Evolutionary conservation across 805 yeast genomes (phyloP), one percentile per base, ranked within the genome.

Genomic region (Teunomyces panamensis): DNA sequence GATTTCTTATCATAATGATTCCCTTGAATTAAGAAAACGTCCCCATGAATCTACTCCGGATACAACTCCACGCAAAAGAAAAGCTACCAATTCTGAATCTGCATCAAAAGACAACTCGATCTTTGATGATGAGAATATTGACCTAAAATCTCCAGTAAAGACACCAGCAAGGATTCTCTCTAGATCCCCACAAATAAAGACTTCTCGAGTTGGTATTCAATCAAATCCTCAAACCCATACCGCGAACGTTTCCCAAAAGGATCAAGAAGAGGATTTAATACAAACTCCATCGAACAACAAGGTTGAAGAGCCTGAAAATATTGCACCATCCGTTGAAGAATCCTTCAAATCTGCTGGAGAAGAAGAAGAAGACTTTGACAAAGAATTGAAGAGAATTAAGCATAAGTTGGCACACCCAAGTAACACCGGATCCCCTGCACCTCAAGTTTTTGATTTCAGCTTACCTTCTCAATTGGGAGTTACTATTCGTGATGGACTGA

Each of bases 391-490:
- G 14, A 44, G 51, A n/a, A 59, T 59, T 8, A 54, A 54, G 32
- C 45, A 53, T 2, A 46, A 49, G 8, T 39, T 36, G 10, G 34
- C 46, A 5, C 43, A 43, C 37, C 34, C 52, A 8, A 42, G 47
- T 10, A 37, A 26, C 14, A 37, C 41, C n/a, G 41, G 41, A 9
- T 37, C 41, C 9, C 41, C 41, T 9, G 29, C 13, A 11, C 41
- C 41, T 7, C 29, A 37, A 26, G 27, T 37, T 6, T 33, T 51
- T 13, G 48, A 45, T 42, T 24, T 46, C 20, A 67, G 59, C 6
- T 66, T 74, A 49, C 75, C 75, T 1, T 58, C 71, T 24, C 66
- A 67, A 32, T 56, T 73, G 44, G 64, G 70, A 4, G 55, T 65
- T 11, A 54, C 55, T 5, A 51, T 57, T 28, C 57, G 51, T 53